Evolutionary conservation across 306 rosid genomes (phyloP).

Genomic region (Alnus glutinosa): DNA sequence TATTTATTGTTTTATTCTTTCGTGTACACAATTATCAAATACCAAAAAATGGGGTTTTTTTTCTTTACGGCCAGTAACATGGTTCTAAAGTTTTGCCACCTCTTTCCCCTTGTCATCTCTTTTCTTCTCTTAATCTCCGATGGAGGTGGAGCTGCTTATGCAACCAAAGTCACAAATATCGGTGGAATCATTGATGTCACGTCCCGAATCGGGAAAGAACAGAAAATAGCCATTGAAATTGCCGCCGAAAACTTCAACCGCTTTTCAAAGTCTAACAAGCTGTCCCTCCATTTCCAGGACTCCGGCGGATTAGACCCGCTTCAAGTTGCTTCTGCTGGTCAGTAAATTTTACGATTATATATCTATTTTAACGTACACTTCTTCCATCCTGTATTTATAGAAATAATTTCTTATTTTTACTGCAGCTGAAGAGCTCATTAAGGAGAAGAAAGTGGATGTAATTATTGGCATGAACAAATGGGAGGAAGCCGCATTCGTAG

Average conservation of each 20-base stretch:
- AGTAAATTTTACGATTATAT: slow-evolving; percentile 11
- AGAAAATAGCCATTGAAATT: background rate
- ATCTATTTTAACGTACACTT: too few species aligned
- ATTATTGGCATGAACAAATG: slow-evolving; percentile 39
- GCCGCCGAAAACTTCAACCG: background rate
- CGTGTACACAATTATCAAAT: too few species aligned
- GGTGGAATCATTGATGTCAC: background rate
- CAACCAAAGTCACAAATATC: background rate
- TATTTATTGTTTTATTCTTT: too few species aligned
- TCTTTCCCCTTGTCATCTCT: background rate
- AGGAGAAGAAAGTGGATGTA: slow-evolving; percentile 23
- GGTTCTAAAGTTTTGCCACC: too few species aligned
- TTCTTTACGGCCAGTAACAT: background rate
- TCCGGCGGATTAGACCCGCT: slow-evolving; percentile 24
- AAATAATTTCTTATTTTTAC: background rate
- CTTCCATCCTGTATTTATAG: background rate
- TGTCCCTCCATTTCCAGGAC: slow-evolving; percentile 30
- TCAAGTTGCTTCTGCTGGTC: slow-evolving; percentile 46
- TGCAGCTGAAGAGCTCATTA: slow-evolving; percentile 23
- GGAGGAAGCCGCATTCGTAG: slow-evolving; percentile 34
- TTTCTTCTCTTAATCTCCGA: background rate
- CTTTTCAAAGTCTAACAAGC: slow-evolving; percentile 18
- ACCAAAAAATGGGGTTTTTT: slow-evolving; percentile 13
- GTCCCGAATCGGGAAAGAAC: slow-evolving; percentile 2
- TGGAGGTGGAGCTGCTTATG: background rate